phyloP scores from a whole-genome alignment of 495 filamentous ascomycete species.

The Trichoderma erinaceum region DNA sequence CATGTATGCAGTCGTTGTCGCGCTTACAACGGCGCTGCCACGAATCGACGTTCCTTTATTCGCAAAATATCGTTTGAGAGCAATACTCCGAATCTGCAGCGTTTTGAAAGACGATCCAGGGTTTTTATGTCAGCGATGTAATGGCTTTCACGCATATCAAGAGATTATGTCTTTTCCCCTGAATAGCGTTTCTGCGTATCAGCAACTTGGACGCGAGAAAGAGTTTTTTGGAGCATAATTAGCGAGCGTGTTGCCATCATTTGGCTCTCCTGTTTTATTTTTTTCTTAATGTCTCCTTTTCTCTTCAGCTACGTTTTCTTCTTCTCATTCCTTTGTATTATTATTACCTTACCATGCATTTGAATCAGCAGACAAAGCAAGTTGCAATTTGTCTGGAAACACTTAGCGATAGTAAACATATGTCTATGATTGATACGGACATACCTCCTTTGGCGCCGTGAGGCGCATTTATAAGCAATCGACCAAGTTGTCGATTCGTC shows the following conservation, averaged over 20 bases:
- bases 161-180: slow-evolving; percentile 1
- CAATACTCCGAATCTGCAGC: not conserved
- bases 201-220: not conserved
- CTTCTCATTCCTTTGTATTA: not conserved
- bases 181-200: not conserved
- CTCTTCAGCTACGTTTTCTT: not conserved
- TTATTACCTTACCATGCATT: not conserved
- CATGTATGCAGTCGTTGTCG: not conserved
- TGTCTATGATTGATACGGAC: too few relatives aligned
- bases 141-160: not conserved
- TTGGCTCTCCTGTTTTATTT: not conserved
- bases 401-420: too few relatives aligned
- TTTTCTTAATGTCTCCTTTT: not conserved
- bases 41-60: not conserved
- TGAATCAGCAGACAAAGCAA: not conserved
- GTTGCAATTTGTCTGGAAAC: not conserved
- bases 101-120: not conserved
- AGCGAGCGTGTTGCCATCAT: not conserved
- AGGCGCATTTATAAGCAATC: too few relatives aligned
- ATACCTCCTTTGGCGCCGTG: too few relatives aligned
- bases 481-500: too few relatives aligned
- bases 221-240: not conserved
- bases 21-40: not conserved
- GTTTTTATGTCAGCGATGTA: not conserved
- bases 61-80: not conserved